Percentiles rank a stretch among this genome's conserved stretches.
Evolutionary conservation across 2,329 filamentous ascomycete species (phyloP).

Genomic region (Diaporthe helianthi): DNA sequence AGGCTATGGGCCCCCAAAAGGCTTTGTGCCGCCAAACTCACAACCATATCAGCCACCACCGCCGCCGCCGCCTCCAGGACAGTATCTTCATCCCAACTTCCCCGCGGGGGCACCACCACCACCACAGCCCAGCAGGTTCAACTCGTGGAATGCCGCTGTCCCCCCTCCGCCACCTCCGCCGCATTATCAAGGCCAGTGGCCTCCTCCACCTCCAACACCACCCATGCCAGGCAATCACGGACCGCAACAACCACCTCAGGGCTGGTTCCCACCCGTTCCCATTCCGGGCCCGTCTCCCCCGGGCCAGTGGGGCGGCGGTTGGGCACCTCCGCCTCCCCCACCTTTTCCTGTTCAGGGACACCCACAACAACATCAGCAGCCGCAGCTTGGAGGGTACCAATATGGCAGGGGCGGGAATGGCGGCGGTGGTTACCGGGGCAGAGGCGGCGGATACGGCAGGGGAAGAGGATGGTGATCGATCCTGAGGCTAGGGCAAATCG

Average conservation of each 20-base stretch:
- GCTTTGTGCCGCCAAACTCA: conserved; percentile 32
- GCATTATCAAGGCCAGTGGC: conserved; percentile 53
- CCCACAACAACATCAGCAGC: conserved; percentile 29
- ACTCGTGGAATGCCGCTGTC: conserved; percentile 29
- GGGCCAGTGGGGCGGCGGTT: conserved; percentile 36
- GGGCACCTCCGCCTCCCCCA: conserved; percentile 33
- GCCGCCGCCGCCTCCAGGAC: conserved; percentile 36
- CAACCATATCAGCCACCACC: conserved; percentile 35
- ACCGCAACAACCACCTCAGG: conserved; percentile 34
- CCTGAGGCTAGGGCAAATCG: background rate
- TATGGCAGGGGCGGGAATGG: conserved; percentile 43
- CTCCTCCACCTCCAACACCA: conserved; percentile 47
- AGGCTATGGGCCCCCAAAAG: conserved; percentile 28
- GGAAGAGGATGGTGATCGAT: conserved; percentile 35
- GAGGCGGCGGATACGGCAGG: conserved; percentile 36
- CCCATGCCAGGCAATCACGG: conserved; percentile 28
- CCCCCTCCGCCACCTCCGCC: conserved; percentile 46
- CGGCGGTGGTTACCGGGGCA: conserved; percentile 42
- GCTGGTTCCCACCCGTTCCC: conserved; percentile 38
- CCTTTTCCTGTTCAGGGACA: conserved; percentile 32
- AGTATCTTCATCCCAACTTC: conserved; percentile 38
- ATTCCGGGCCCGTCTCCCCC: conserved; percentile 1
- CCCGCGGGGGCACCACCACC: conserved; percentile 34
- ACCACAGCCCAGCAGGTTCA: conserved; percentile 36
- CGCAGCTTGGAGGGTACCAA: conserved; percentile 38